Evolutionary conservation across 495 filamentous ascomycete species (phyloP).

Genomic region (Hypoxylon rickii): DNA sequence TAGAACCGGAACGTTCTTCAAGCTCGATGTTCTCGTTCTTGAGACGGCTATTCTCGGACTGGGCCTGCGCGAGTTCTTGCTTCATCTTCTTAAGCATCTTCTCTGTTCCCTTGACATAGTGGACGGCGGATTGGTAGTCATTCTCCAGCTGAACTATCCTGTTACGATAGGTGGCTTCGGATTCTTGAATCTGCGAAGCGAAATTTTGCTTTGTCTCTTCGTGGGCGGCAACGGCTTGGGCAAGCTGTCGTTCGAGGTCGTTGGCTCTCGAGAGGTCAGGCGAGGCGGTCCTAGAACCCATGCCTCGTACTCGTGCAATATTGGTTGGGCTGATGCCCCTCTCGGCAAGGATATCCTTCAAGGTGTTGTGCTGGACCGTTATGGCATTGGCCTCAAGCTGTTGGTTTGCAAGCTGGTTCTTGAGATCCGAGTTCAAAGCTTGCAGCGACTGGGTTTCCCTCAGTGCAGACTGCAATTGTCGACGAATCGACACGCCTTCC

Average conservation of each 20-base stretch:
- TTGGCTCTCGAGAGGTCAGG: constrained; percentile 81
- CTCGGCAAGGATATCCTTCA: constrained; percentile 91
- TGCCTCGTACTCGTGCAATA: constrained; percentile 49
- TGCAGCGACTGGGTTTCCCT: constrained; percentile 79
- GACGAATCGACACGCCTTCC: constrained; percentile 84
- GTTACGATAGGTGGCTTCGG: constrained; percentile 82
- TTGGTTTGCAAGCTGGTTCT: constrained; percentile 75
- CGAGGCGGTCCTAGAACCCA: constrained; percentile 69
- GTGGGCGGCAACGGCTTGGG: constrained; percentile 74
- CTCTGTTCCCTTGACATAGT: constrained; percentile 98
- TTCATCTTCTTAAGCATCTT: constrained; percentile 99
- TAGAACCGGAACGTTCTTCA: constrained; percentile 53
- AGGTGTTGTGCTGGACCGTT: constrained; percentile 83
- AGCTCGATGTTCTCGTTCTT: constrained; percentile 75
- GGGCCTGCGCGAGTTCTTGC: constrained; percentile 88
- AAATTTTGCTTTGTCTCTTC: constrained; percentile 78
- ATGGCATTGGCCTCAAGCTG: constrained; percentile 89
- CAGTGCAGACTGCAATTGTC: constrained; percentile 82
- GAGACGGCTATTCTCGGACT: constrained; percentile 79
- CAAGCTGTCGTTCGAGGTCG: constrained; percentile 90
- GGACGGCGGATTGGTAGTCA: constrained; percentile 98
- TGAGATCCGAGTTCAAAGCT: constrained; percentile 75
- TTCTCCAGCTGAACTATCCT: constrained; percentile 91
- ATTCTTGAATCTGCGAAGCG: constrained; percentile 79
- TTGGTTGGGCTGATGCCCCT: constrained; percentile 75